Percentiles rank a stretch among this genome's conserved stretches.
Conservation (phyloP, 1,284 basidiomycete genomes). For the Gymnopus androsaceus region DNA sequence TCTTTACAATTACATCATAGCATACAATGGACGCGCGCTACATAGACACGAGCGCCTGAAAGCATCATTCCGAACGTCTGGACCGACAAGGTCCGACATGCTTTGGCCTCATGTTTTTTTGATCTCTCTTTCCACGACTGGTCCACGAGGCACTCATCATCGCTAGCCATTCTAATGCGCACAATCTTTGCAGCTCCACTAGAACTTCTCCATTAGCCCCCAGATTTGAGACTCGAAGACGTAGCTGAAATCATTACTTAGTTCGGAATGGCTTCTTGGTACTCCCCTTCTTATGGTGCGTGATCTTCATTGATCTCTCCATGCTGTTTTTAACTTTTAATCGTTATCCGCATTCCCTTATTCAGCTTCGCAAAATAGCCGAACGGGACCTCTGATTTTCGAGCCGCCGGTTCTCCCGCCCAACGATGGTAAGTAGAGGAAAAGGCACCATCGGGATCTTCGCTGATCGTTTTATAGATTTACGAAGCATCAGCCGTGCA, state of each 20-base stretch:
- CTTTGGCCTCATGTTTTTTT: too few species aligned
- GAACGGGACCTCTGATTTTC: conserved; percentile 1
- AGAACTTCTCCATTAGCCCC: background rate
- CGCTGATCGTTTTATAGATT: background rate
- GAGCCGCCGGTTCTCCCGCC: conserved; percentile 4
- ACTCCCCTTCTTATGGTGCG: background rate
- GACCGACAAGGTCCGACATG: too few species aligned
- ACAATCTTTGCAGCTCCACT: background rate
- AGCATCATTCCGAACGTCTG: too few species aligned
- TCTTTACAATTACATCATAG: too few species aligned
- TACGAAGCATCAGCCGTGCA: background rate
- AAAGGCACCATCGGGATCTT: background rate
- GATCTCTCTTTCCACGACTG: too few species aligned
- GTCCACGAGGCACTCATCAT: too few species aligned
- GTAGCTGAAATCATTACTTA: background rate
- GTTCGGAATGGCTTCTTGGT: background rate
- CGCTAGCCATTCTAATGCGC: too few species aligned
- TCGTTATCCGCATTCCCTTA: background rate
- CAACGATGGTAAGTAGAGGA: background rate
- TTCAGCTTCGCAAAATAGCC: background rate
- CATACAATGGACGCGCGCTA: too few species aligned
- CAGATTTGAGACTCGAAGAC: background rate
- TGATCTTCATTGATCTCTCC: background rate
- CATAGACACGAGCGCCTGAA: too few species aligned
- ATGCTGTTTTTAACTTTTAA: background rate